Conservation (phyloP, 257 asterid genomes). For the Fraxinus pennsylvanica region DNA sequence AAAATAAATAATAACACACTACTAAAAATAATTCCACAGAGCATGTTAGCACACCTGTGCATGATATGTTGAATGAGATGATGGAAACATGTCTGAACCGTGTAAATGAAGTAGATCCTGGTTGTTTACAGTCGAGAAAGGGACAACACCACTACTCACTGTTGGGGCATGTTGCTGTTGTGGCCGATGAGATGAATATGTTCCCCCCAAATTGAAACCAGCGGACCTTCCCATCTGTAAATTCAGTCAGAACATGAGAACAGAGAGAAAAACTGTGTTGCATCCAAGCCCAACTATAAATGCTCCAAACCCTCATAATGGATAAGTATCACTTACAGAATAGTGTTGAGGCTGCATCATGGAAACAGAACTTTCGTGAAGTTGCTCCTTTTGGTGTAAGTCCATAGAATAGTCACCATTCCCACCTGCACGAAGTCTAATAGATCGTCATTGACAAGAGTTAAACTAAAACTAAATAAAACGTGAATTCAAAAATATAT, state of each 20-base stretch:
- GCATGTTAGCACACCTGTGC: conserved; percentile 59
- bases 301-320: conserved; percentile 20
- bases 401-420: conserved; percentile 78
- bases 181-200: conserved; percentile 82
- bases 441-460: conserved; percentile 20
- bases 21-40: conserved; percentile 6
- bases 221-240: conserved; percentile 92
- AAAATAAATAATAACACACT: conserved; percentile 2
- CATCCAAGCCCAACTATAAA: conserved; percentile 6
- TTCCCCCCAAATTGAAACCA: conserved; percentile 88
- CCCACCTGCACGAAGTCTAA: conserved; percentile 60
- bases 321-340: conserved; percentile 58
- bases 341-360: conserved; percentile 95
- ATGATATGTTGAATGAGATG: conserved; percentile 75
- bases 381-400: conserved; percentile 89
- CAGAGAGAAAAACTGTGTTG: conserved; percentile 10
- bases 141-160: conserved; percentile 54
- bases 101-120: conserved; percentile 66
- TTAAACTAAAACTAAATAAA: not conserved
- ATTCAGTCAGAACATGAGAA: conserved; percentile 23
- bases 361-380: conserved; percentile 71
- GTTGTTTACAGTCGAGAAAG: conserved; percentile 47
- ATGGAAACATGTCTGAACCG: conserved; percentile 83
- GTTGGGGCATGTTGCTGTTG: conserved; percentile 79
- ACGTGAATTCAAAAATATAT: not conserved